phyloP scores from a whole-genome alignment of 169 alveolate genomes.

The Plasmodium fragile region DNA sequence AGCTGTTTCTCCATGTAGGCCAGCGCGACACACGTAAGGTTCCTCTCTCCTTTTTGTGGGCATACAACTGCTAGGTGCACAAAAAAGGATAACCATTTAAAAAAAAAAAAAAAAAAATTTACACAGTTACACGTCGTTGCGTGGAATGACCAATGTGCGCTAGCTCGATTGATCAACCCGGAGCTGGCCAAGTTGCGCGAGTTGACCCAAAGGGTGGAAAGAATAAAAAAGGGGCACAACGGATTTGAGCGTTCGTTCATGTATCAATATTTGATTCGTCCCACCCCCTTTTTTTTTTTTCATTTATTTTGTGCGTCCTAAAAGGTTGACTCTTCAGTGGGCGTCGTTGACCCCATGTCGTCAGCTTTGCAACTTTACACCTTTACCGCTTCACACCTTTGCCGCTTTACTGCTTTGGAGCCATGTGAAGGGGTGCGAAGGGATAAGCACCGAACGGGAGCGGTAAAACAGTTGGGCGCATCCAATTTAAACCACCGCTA shows the following conservation, averaged over 20 bases:
- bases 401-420: too few species aligned
- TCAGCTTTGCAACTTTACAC: too few species aligned
- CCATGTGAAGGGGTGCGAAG: not conserved
- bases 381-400: too few species aligned
- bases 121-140: not conserved
- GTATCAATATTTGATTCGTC: not conserved
- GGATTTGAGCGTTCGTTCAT: not conserved
- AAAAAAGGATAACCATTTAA: not conserved
- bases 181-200: not conserved
- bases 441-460: not conserved
- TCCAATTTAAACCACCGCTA: not conserved
- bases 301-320: not conserved
- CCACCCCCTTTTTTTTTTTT: not conserved
- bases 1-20: not conserved
- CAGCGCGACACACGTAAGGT: not conserved
- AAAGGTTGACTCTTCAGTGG: not conserved
- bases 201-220: not conserved
- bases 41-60: not conserved
- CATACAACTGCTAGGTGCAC: not conserved
- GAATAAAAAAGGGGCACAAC: not conserved
- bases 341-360: not conserved
- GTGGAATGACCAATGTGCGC: not conserved
- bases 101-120: too few species aligned
- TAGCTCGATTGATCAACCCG: not conserved
- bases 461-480: not conserved